A percentile compares a stretch with the other conserved stretches of the same genome.
Evolutionary conservation across 2,329 filamentous ascomycete genomes (phyloP).

Genomic region (Sclerotinia spermophila): DNA sequence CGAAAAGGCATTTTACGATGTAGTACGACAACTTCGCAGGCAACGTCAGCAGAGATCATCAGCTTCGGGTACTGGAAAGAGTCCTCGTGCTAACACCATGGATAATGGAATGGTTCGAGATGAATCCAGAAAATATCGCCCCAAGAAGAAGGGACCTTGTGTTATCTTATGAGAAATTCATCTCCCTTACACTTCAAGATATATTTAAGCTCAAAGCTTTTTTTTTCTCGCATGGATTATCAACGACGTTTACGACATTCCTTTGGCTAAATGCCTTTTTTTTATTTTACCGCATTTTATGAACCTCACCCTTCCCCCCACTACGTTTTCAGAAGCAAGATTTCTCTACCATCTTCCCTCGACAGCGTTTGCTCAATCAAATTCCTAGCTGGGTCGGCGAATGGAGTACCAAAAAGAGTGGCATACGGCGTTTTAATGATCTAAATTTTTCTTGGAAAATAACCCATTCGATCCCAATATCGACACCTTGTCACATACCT

Average conservation of each 20-base stretch:
- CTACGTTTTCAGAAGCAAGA: conserved; percentile 16
- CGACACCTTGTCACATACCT: conserved; percentile 2
- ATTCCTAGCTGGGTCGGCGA: conserved; percentile 34
- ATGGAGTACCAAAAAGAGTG: conserved; percentile 37
- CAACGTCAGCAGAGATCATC: conserved; percentile 57
- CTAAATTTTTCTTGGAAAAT: conserved; percentile 11
- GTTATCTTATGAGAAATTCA: conserved; percentile 37
- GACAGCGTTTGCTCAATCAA: conserved; percentile 28
- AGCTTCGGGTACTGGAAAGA: conserved; percentile 27
- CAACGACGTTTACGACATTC: conserved; percentile 29
- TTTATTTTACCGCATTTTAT: conserved; percentile 14
- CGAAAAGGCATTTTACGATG: conserved; percentile 97
- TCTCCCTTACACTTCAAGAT: conserved; percentile 12
- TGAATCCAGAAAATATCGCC: conserved; percentile 31
- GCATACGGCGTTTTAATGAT: conserved; percentile 33
- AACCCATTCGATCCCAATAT: conserved; percentile 4
- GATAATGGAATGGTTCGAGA: conserved; percentile 31
- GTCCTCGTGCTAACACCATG: conserved; percentile 25
- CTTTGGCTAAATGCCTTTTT: conserved; percentile 22
- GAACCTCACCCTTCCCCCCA: conserved; percentile 18
- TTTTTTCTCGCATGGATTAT: conserved; percentile 19
- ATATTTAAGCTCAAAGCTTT: conserved; percentile 19
- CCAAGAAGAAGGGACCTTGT: conserved; percentile 30
- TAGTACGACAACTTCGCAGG: conserved; percentile 83
- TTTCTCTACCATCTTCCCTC: conserved; percentile 26